A percentile compares a stretch with the other conserved stretches of the same genome.
phyloP scores from a whole-genome alignment of 2,329 filamentous ascomycete species.

The Colletotrichum plurivorum region DNA sequence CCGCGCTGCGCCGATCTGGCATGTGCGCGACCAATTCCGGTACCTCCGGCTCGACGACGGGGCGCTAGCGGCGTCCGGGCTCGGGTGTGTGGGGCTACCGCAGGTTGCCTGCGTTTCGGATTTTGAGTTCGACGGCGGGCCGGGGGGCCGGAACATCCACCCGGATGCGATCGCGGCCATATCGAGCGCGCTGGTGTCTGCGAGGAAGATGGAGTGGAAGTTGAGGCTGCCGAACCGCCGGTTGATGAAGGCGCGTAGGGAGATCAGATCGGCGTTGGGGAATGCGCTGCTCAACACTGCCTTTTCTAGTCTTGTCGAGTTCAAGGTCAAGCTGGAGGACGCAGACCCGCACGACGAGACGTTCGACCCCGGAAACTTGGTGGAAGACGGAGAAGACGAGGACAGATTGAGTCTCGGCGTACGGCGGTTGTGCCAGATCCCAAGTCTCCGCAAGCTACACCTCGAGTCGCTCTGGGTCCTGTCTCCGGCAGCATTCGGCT shows the following conservation, averaged over 20 bases:
- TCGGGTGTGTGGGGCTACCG: neutral
- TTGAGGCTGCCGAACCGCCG: constrained; percentile 1
- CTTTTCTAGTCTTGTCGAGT: constrained; percentile 11
- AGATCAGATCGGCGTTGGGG: neutral
- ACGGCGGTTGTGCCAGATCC: constrained; percentile 2
- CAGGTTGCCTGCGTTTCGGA: constrained; percentile 13
- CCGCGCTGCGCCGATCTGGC: constrained; percentile 5
- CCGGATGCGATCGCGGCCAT: neutral
- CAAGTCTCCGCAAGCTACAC: neutral
- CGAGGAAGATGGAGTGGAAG: constrained; percentile 9
- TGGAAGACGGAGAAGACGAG: neutral
- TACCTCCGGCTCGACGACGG: constrained; percentile 1
- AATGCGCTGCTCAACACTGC: constrained; percentile 4
- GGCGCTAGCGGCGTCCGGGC: neutral
- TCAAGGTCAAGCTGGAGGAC: constrained; percentile 13
- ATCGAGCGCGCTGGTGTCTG: neutral
- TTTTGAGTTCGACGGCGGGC: neutral
- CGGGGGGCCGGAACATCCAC: constrained; percentile 3
- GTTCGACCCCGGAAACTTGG: neutral
- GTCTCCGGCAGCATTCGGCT: neutral
- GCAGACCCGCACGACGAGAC: constrained; percentile 5
- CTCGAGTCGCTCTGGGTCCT: constrained; percentile 9
- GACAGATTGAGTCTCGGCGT: constrained; percentile 2
- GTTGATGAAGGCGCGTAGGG: neutral
- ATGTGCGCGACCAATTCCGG: constrained; percentile 1